Evolutionary conservation across 2,329 filamentous ascomycete species (phyloP).

Genomic region (Samsoniella hepiali): DNA sequence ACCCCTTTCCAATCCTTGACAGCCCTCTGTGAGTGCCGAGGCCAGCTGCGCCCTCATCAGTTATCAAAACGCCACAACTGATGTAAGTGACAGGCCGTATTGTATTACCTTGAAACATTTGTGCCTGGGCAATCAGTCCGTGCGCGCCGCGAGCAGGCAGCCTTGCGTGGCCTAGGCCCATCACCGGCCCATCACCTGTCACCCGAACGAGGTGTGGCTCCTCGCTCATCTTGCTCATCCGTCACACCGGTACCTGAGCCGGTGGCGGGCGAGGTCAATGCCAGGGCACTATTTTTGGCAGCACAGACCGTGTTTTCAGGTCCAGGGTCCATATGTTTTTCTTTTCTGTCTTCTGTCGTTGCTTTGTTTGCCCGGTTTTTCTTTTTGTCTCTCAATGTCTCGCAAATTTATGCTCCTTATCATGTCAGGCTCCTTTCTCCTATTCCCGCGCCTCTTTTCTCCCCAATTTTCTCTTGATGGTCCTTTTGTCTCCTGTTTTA

Average conservation of each 20-base stretch:
- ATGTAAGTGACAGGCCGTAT: background rate
- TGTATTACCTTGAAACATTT: constrained; percentile 13
- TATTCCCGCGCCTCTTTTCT: background rate
- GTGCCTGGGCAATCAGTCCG: constrained; percentile 15
- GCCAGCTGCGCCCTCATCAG: background rate
- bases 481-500: background rate
- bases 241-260: constrained; percentile 11
- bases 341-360: background rate
- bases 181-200: constrained; percentile 7
- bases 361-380: background rate
- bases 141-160: constrained; percentile 3
- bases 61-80: constrained; percentile 13
- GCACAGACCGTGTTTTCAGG: background rate
- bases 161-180: background rate
- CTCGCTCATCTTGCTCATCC: background rate
- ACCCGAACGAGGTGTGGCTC: constrained; percentile 2
- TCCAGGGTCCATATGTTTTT: background rate
- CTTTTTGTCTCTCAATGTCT: background rate
- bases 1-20: background rate
- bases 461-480: background rate
- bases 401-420: background rate
- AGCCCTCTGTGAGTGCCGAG: background rate
- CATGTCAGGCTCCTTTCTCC: background rate
- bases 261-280: background rate
- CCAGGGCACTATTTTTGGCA: constrained; percentile 6